phyloP scores from a whole-genome alignment of 1,284 basidiomycete genomes.

The Microbotryum intermedium region DNA sequence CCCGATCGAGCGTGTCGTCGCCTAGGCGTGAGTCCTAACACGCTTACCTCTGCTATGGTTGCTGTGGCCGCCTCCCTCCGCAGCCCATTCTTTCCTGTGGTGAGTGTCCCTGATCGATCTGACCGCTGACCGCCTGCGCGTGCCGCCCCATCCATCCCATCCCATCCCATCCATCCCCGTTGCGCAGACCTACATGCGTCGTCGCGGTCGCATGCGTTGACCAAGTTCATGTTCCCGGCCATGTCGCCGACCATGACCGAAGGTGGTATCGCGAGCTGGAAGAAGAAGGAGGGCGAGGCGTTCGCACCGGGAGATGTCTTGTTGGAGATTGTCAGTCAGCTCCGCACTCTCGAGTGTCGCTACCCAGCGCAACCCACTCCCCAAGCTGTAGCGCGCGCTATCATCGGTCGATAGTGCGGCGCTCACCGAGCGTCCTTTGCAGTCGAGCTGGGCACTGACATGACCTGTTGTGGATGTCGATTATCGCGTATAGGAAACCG shows the following conservation, averaged over 20 bases:
- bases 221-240: slow-evolving; percentile 93
- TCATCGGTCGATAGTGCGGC: too few relatives aligned
- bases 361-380: slow-evolving; percentile 1
- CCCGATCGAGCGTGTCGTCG: slow-evolving; percentile 3
- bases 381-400: too few relatives aligned
- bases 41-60: not conserved
- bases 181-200: slow-evolving; percentile 69
- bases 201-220: slow-evolving; percentile 63
- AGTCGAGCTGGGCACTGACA: too few relatives aligned
- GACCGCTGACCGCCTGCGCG: not conserved
- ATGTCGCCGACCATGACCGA: slow-evolving; percentile 99
- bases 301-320: slow-evolving; percentile 87
- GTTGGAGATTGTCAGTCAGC: slow-evolving; percentile 71
- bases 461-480: slow-evolving; percentile 9
- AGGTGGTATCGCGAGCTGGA: slow-evolving; percentile 96
- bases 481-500: slow-evolving; percentile 65
- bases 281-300: slow-evolving; percentile 87
- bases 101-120: not conserved
- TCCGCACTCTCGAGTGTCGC: not conserved
- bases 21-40: slow-evolving; percentile 5
- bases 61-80: too few relatives aligned
- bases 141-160: too few relatives aligned
- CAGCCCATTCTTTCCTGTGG: not conserved
- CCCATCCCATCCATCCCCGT: not conserved
- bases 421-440: too few relatives aligned